These are phyloP conservation scores for Citrus hindsii DNA, from an alignment of 345 rosid genomes.

Conservation along the genomic window DNA sequence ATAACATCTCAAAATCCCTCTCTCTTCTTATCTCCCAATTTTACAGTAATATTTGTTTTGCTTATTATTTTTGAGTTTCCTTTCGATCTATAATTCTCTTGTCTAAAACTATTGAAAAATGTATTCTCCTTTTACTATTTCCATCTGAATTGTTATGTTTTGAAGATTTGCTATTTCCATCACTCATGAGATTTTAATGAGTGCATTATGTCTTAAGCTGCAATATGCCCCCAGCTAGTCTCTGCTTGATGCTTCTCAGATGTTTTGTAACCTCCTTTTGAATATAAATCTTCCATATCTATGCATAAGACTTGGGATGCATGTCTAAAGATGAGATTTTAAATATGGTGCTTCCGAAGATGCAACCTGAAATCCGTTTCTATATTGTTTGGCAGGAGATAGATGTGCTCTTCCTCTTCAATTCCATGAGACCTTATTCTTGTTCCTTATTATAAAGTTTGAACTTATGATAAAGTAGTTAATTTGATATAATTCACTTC, in stretches of 20 bases:
- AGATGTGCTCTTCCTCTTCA: neutral
- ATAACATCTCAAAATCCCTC: neutral
- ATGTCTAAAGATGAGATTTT: neutral
- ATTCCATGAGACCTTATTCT: neutral
- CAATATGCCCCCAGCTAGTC: neutral
- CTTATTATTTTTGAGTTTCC: neutral
- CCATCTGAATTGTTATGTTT: neutral
- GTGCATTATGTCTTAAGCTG: neutral
- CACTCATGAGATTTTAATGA: neutral
- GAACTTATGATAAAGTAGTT: neutral
- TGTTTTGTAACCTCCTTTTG: neutral
- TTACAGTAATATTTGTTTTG: neutral
- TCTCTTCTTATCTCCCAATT: neutral
- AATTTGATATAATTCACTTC: neutral
- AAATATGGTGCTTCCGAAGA: neutral
- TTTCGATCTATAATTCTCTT: neutral
- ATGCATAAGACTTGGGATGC: neutral
- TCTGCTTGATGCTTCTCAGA: neutral
- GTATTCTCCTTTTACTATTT: neutral
- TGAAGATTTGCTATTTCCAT: neutral
- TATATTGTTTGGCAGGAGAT: neutral
- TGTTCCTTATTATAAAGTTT: neutral
- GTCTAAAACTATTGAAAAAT: neutral
- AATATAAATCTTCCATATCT: neutral
- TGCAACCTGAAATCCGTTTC: neutral